These are phyloP conservation scores for Bipolaris bicolor DNA, from an alignment of 2,329 filamentous ascomycete genomes.

Conservation along the genomic window DNA sequence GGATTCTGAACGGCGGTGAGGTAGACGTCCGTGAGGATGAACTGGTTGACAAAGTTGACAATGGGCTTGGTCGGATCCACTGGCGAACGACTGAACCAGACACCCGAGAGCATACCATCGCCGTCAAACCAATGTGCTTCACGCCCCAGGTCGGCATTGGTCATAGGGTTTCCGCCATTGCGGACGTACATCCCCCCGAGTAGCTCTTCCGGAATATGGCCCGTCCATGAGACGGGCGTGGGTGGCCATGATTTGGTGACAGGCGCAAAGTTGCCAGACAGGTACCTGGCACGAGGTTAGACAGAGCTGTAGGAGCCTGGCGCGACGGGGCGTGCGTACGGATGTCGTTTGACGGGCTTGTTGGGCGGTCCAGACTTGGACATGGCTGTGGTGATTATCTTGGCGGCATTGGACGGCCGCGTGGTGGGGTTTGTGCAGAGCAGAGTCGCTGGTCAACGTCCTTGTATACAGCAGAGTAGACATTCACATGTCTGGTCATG, in stretches of 20 bases:
- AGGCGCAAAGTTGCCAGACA: constrained; percentile 73
- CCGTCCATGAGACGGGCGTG: constrained; percentile 63
- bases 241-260: constrained; percentile 62
- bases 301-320: background rate
- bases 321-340: constrained; percentile 38
- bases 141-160: constrained; percentile 64
- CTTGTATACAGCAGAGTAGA: constrained; percentile 8
- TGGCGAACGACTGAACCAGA: constrained; percentile 60
- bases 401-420: constrained; percentile 21
- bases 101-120: constrained; percentile 75
- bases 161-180: constrained; percentile 72
- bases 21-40: constrained; percentile 70
- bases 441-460: constrained; percentile 2
- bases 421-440: background rate
- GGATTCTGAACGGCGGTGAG: constrained; percentile 59
- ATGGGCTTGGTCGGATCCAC: constrained; percentile 51
- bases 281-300: constrained; percentile 55
- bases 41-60: constrained; percentile 73
- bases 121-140: constrained; percentile 78
- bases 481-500: constrained; percentile 12
- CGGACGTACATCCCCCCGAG: constrained; percentile 73
- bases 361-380: constrained; percentile 25
- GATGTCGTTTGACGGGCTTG: constrained; percentile 45
- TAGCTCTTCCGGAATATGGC: constrained; percentile 68
- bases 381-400: constrained; percentile 26